phyloP scores from a whole-genome alignment of 495 filamentous ascomycete species.

The Talaromyces trachyspermus region DNA sequence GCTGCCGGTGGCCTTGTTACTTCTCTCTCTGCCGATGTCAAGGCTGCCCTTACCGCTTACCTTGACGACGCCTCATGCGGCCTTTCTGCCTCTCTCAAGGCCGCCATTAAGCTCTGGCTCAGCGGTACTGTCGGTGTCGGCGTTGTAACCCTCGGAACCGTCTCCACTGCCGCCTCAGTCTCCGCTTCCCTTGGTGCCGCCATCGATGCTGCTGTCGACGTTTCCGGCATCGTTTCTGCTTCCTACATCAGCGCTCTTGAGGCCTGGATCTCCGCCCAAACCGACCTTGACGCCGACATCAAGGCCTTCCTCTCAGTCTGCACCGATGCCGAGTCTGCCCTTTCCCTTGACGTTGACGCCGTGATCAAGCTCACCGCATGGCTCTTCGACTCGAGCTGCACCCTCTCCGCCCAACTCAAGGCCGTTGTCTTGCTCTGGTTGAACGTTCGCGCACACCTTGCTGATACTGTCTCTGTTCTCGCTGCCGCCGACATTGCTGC shows the following conservation, averaged over 20 bases:
- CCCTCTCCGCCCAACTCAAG: slow-evolving; percentile 36
- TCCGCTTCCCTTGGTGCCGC: slow-evolving; percentile 32
- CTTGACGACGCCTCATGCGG: slow-evolving; percentile 22
- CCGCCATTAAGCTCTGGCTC: slow-evolving; percentile 28
- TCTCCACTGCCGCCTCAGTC: slow-evolving; percentile 25
- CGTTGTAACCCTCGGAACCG: slow-evolving; percentile 21
- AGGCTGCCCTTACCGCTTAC: slow-evolving; percentile 28
- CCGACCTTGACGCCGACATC: slow-evolving; percentile 23
- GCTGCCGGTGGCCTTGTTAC: slow-evolving; percentile 30
- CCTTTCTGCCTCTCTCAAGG: slow-evolving; percentile 25
- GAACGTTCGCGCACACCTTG: slow-evolving; percentile 24
- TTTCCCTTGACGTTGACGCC: slow-evolving; percentile 20
- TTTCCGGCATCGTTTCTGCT: slow-evolving; percentile 23
- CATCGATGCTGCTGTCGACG: slow-evolving; percentile 25
- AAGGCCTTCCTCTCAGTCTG: slow-evolving; percentile 24
- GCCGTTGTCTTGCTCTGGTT: slow-evolving; percentile 36
- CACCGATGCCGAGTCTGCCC: slow-evolving; percentile 26
- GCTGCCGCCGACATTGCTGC: slow-evolving; percentile 7
- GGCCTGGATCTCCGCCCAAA: slow-evolving; percentile 16
- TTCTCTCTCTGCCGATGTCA: slow-evolving; percentile 28
- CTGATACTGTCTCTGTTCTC: slow-evolving; percentile 22
- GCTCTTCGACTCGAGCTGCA: slow-evolving; percentile 31
- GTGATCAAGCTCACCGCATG: slow-evolving; percentile 31
- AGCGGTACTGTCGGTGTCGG: slow-evolving; percentile 23
- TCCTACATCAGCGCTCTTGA: slow-evolving; percentile 32